Base-by-base conservation (phyloP, 257 asterid genomes). In the Rehmannia glutinosa region DNA sequence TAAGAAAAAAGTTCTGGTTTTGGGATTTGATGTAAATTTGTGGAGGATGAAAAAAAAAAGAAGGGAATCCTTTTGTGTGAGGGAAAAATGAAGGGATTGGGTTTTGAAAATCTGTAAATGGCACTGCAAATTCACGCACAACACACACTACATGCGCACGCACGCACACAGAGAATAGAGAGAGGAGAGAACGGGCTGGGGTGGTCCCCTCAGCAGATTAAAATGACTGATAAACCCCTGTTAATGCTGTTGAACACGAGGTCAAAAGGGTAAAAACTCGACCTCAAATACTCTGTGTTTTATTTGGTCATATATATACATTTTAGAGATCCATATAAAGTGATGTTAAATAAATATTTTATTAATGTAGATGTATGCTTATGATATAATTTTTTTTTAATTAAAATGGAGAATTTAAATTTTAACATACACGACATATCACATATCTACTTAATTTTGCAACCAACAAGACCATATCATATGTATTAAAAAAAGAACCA, bases 201-300 rank as follows among this genome's bases (percentile, higher is more conserved):
- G 28, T 72, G 72, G 68, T 64, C 72, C 77, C 77, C 66, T 3
- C 64, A 28, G 16, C 64, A 13, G 39, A 3, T 1, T 32, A 0
- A 49, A 72, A 71, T 64, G 72, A 72, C 77, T 4, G 5, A 30
- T 45, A n/a, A 12, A 20, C 62, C 61, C 77, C 38, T 13, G 0
- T 3, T 16, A 2, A 5, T 25, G 15, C 24, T 32, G 7, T 17
- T 15, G 13, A 27, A n/a, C 25, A 30, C 64, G 19, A 58, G 64
- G 32, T 5, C 11, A 58, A 58, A 35, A 58, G 7, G 49, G 46
- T 19, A 10, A 35, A 49, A 32, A 8, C 3, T 4, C 4, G 46
- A 15, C 39, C 17, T 35, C 30, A 19, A 10, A 17, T 17, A n/a
- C n/a, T n/a, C n/a, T n/a, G n/a, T n/a, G n/a, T n/a, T n/a, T n/a